phyloP scores from a whole-genome alignment of 2,329 filamentous ascomycete species.

The Colletotrichum melonis region DNA sequence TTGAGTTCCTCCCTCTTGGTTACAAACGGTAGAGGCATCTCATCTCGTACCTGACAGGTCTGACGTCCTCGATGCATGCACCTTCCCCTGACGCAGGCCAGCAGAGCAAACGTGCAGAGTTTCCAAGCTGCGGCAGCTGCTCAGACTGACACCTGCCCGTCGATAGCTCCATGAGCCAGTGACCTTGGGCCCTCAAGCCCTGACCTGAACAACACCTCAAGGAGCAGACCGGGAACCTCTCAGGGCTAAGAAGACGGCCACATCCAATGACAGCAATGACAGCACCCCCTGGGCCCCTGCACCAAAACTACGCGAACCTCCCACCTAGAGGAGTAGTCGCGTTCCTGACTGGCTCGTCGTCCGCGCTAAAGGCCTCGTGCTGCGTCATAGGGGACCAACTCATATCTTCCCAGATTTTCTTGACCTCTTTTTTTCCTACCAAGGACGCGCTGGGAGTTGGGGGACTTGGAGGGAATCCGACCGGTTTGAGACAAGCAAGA shows the following conservation, averaged over 20 bases:
- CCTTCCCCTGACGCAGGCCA: background rate
- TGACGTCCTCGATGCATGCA: background rate
- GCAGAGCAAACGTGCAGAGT: background rate
- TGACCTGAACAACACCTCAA: too few relatives aligned
- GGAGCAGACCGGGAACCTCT: too few relatives aligned
- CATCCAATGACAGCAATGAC: background rate
- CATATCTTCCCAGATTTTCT: background rate
- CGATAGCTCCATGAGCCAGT: background rate
- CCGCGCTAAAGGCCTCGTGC: background rate
- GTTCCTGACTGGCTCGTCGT: background rate
- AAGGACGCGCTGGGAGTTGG: background rate
- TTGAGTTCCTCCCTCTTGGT: background rate
- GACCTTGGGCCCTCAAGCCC: background rate
- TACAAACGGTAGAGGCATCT: background rate
- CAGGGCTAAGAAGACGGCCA: too few relatives aligned
- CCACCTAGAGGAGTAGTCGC: background rate
- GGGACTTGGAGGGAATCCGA: background rate
- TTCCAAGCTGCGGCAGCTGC: background rate
- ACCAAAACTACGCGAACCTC: background rate
- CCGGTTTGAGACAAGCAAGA: background rate
- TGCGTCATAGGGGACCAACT: conserved; percentile 30
- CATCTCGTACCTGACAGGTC: background rate
- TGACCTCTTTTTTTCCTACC: background rate
- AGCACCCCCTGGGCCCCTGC: background rate
- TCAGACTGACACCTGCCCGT: background rate